Percentiles rank a stretch among this genome's conserved stretches.
These are phyloP conservation scores for Nakazawaea ishiwadae DNA, from an alignment of 805 yeast species.

Conservation along the genomic window DNA sequence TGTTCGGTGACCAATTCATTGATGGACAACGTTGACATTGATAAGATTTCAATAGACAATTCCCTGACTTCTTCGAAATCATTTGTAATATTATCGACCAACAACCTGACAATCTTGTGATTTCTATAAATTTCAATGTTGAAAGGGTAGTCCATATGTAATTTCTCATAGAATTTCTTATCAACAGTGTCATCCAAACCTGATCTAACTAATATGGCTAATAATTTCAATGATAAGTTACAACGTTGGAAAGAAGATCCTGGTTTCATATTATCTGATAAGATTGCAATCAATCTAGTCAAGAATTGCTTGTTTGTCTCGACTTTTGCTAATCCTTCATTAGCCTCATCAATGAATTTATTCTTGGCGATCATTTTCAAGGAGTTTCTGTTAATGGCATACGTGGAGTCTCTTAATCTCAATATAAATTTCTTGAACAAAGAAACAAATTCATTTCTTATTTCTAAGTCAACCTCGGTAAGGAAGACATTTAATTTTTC, in stretches of 20 bases:
- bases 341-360: conserved; percentile 36
- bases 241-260: conserved; percentile 53
- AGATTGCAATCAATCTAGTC: conserved; percentile 29
- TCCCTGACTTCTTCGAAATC: conserved; percentile 77
- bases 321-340: conserved; percentile 24
- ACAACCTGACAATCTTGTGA: conserved; percentile 34
- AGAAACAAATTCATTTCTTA: conserved; percentile 62
- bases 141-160: conserved; percentile 46
- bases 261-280: conserved; percentile 41
- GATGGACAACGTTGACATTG: conserved; percentile 35
- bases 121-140: conserved; percentile 36
- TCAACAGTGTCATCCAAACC: conserved; percentile 51
- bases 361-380: conserved; percentile 32
- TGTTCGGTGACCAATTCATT: conserved; percentile 17
- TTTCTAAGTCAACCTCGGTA: conserved; percentile 63
- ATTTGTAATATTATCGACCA: conserved; percentile 61
- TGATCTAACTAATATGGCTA: conserved; percentile 41
- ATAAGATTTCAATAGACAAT: conserved; percentile 39
- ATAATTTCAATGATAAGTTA: conserved; percentile 43
- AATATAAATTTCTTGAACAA: conserved; percentile 55
- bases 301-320: conserved; percentile 33
- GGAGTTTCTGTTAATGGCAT: conserved; percentile 49
- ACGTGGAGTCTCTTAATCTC: conserved; percentile 66
- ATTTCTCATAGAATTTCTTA: conserved; percentile 32
- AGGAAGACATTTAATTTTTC: conserved; percentile 45